These are phyloP conservation scores for Aspergillus conjunctus DNA, from an alignment of 495 filamentous ascomycete species.

Conservation along the genomic window DNA sequence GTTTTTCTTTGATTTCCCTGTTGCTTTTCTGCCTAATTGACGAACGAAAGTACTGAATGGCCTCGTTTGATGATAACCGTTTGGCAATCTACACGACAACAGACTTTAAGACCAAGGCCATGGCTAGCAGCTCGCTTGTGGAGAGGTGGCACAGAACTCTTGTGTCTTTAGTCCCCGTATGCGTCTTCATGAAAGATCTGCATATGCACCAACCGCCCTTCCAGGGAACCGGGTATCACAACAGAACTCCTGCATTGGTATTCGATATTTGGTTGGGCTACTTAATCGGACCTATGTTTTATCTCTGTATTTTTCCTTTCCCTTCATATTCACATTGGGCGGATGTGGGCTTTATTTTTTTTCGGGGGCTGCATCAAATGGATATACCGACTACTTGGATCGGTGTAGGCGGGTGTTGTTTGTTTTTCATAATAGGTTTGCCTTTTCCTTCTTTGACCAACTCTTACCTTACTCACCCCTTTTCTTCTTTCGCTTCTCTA, in stretches of 20 bases:
- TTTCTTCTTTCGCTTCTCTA: slow-evolving; percentile 1
- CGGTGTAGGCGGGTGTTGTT: slow-evolving; percentile 23
- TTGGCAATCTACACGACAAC: not conserved
- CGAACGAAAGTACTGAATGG: slow-evolving; percentile 10
- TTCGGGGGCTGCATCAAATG: slow-evolving; percentile 24
- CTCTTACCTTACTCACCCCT: not conserved
- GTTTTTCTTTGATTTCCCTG: slow-evolving; percentile 5
- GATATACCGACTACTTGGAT: slow-evolving; percentile 21
- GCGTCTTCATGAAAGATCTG: slow-evolving; percentile 5
- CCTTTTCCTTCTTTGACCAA: not conserved
- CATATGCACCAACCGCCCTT: not conserved
- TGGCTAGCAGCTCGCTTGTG: not conserved
- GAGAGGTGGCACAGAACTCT: slow-evolving; percentile 15
- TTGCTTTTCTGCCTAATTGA: slow-evolving; percentile 7
- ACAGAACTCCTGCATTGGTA: slow-evolving; percentile 16
- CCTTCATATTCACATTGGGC: slow-evolving; percentile 10
- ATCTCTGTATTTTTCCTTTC: slow-evolving; percentile 13
- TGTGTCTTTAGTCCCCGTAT: slow-evolving; percentile 2
- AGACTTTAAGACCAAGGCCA: not conserved
- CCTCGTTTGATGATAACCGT: not conserved
- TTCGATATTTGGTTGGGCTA: slow-evolving; percentile 14
- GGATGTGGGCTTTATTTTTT: slow-evolving; percentile 18
- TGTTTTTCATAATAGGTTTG: not conserved
- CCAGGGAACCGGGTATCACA: not conserved
- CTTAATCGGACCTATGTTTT: slow-evolving; percentile 2